Evolutionary conservation across 225 moss, liverwort and hornwort species (phyloP), one percentile per base, ranked within the genome.

Genomic region (Ulota crispa): DNA sequence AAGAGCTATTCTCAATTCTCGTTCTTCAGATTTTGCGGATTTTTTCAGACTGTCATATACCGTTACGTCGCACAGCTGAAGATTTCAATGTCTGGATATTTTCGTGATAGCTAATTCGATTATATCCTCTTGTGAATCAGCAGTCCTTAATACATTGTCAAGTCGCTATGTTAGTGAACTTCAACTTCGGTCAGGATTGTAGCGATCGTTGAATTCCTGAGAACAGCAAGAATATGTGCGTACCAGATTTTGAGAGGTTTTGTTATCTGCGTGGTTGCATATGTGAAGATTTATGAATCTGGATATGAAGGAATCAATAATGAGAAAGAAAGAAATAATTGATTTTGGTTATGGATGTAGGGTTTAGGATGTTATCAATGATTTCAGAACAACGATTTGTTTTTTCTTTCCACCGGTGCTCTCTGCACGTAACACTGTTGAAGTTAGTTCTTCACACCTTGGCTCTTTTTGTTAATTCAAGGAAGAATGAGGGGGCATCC

Each of bases 351-450:
- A 45, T 73, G 24, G 14, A 53, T 43, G 54, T 24, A 54, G 69
- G 78, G 69, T 74, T 56, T 75, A 79, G 79, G 79, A 19, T 31
- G 79, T 73, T 27, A 26, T 52, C 24, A 6, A 30, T 41, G 72
- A 67, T 18, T 68, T 32, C 10, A 52, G 42, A 26, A 47, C 7
- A 18, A 55, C 9, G 23, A 3, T 3, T 9, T 13, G 36, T 50
- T 50, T 50, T 19, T 19, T 0, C 42, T 32, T 73, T 67, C 24
- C 13, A 72, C 20, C 13, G 39, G 13, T 53, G 20, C 52, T 43
- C 67, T 55, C 6, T 72, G 50, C 53, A 18, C 2, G 16, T 53
- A n/a, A 23, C n/a, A 7, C 47, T 52, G 24, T 50, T 34, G 24
- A 16, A 64, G 18, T 65, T 18, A 65, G 52, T 24, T 45, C 45